phyloP scores from a whole-genome alignment of 2,329 filamentous ascomycete genomes.

The Monosporascus ibericus region DNA sequence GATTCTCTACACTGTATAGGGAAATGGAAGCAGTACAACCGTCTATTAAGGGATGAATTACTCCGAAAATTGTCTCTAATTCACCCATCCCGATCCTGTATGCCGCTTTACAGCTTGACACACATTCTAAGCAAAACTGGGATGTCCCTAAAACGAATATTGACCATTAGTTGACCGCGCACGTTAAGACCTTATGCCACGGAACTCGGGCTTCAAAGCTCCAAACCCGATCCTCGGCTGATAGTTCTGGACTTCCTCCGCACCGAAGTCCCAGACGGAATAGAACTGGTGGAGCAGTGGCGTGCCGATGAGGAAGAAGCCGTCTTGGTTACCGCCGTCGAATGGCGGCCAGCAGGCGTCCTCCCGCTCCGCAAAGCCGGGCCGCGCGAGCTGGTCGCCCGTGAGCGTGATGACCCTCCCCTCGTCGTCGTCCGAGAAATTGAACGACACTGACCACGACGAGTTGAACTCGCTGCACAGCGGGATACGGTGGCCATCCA shows the following conservation, averaged over 20 bases:
- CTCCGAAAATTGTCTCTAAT: too few relatives aligned
- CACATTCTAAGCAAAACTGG: too few relatives aligned
- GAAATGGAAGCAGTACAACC: too few relatives aligned
- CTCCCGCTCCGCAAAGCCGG: constrained; percentile 26
- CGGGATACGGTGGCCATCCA: constrained; percentile 20
- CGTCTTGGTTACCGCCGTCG: constrained; percentile 13
- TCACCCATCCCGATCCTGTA: too few relatives aligned
- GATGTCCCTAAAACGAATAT: too few relatives aligned
- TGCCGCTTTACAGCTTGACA: too few relatives aligned
- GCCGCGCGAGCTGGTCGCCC: constrained; percentile 24
- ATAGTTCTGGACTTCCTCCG: constrained; percentile 5
- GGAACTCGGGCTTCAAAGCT: constrained; percentile 8
- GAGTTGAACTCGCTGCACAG: constrained; percentile 30
- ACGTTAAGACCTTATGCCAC: too few relatives aligned
- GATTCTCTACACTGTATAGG: too few relatives aligned
- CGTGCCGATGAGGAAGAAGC: constrained; percentile 25
- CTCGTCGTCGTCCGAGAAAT: constrained; percentile 16
- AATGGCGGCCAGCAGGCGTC: constrained; percentile 32
- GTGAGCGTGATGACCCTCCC: constrained; percentile 19
- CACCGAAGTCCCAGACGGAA: constrained; percentile 27
- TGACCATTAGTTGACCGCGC: too few relatives aligned
- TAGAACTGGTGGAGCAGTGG: constrained; percentile 27
- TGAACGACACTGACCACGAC: constrained; percentile 27
- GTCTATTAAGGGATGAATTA: too few relatives aligned
- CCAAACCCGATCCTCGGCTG: constrained; percentile 10